Conservation (phyloP, 78 protist genomes). For the Monocercomonoides exilis region DNA sequence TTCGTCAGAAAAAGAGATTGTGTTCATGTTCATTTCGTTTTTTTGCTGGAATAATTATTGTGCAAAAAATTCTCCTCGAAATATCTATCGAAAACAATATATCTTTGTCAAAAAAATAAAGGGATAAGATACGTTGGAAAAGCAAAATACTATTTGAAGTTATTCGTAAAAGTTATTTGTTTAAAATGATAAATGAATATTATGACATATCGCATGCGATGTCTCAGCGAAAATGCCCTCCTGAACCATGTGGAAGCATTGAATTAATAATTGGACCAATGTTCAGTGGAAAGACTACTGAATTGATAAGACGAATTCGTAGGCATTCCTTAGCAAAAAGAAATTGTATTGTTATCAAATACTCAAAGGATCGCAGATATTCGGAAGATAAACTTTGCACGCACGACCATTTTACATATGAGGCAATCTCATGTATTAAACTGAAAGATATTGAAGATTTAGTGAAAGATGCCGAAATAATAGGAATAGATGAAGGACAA, state of each 20-base stretch:
- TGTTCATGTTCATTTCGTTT: no score
- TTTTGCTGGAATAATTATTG: no score
- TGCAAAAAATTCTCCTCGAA: no score
- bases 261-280: slow-evolving; percentile 77
- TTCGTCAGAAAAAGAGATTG: no score
- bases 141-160: no score
- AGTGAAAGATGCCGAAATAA: slow-evolving; percentile 44
- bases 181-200: no score
- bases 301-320: slow-evolving; percentile 58
- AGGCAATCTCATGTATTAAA: slow-evolving; percentile 44
- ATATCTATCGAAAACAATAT: no score
- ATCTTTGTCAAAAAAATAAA: no score
- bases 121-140: no score
- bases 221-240: no score
- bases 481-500: slow-evolving; percentile 84
- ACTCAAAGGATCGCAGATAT: slow-evolving; percentile 11
- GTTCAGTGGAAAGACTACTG: slow-evolving; percentile 77
- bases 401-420: slow-evolving; percentile 52
- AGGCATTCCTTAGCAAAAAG: slow-evolving; percentile 47
- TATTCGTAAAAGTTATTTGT: no score
- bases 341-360: background rate
- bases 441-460: slow-evolving; percentile 30
- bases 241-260: slow-evolving; percentile 49
- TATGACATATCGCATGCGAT: no score
- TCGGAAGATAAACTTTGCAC: slow-evolving; percentile 39